Evolutionary conservation across 768 basidiomycete species (phyloP).

Genomic region (Termitomyces sp.): DNA sequence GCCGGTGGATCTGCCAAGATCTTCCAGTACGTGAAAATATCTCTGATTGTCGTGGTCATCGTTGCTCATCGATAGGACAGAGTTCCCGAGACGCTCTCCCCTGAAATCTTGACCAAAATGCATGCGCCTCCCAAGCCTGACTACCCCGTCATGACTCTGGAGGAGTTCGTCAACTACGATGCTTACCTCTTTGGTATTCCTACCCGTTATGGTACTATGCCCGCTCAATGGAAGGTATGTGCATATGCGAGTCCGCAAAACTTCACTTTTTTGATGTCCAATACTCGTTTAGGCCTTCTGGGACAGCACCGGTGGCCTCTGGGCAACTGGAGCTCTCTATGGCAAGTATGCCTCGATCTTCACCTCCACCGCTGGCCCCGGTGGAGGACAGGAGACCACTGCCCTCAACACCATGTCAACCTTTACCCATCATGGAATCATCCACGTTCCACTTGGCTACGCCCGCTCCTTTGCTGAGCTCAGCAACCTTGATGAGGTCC

Average conservation of each 20-base stretch:
- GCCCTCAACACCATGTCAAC: conserved; percentile 48
- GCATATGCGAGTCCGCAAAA: not conserved
- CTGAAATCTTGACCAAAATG: conserved; percentile 64
- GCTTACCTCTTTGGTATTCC: conserved; percentile 75
- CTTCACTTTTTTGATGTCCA: not conserved
- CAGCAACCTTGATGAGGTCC: conserved; percentile 44
- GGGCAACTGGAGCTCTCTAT: conserved; percentile 51
- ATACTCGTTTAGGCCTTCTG: conserved; percentile 56
- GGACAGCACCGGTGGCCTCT: conserved; percentile 70
- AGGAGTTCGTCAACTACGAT: conserved; percentile 53
- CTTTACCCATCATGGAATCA: conserved; percentile 67
- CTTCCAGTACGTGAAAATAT: conserved; percentile 40
- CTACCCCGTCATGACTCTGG: conserved; percentile 63
- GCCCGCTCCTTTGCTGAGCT: conserved; percentile 35
- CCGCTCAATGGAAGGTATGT: conserved; percentile 72
- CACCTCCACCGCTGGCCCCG: conserved; percentile 65
- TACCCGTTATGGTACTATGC: conserved; percentile 77
- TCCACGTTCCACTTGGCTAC: conserved; percentile 73
- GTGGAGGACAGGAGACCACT: conserved; percentile 78
- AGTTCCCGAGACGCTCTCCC: conserved; percentile 73
- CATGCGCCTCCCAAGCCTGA: conserved; percentile 60
- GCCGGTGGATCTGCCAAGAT: conserved; percentile 49
- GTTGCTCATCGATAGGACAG: conserved; percentile 26
- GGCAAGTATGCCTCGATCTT: conserved; percentile 79
- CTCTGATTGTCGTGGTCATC: not conserved